A percentile compares a stretch with the other conserved stretches of the same genome.
Evolutionary conservation across 2,329 filamentous ascomycete species (phyloP).

Genomic region (Furcasterigmium furcatum): DNA sequence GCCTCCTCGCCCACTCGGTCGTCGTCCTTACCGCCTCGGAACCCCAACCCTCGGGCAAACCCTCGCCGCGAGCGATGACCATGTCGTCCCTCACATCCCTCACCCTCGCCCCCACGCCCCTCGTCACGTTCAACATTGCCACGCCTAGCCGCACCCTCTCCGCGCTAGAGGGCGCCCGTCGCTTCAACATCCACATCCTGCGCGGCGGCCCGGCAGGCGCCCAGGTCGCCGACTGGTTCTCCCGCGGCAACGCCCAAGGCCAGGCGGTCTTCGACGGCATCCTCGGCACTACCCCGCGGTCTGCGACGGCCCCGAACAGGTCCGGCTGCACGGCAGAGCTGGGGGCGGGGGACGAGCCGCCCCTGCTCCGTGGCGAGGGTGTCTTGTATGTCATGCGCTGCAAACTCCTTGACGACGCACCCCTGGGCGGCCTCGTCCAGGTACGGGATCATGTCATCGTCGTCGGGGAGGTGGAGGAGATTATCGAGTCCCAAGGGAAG

Average conservation of each 20-base stretch:
- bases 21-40: constrained; percentile 51
- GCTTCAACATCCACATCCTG: constrained; percentile 55
- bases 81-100: constrained; percentile 59
- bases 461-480: constrained; percentile 46
- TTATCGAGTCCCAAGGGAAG: constrained; percentile 25
- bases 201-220: constrained; percentile 43
- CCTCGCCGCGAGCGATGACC: constrained; percentile 47
- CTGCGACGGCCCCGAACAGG: constrained; percentile 12
- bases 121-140: constrained; percentile 55
- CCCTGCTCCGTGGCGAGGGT: constrained; percentile 45
- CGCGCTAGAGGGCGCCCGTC: constrained; percentile 38
- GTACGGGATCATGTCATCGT: constrained; percentile 52
- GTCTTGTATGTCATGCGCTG: constrained; percentile 48
- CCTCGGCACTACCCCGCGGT: not conserved
- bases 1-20: constrained; percentile 49
- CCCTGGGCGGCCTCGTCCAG: constrained; percentile 35
- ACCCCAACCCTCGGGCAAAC: constrained; percentile 7
- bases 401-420: constrained; percentile 34
- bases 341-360: constrained; percentile 22
- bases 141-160: constrained; percentile 53
- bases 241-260: constrained; percentile 39
- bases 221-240: constrained; percentile 48
- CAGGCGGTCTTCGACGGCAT: constrained; percentile 33
- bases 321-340: constrained; percentile 11
- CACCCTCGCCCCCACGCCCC: constrained; percentile 45